Evolutionary conservation across 129 eudicot species (phyloP), one percentile per base, ranked within the genome.

Genomic region (Flaveria bidentis): DNA sequence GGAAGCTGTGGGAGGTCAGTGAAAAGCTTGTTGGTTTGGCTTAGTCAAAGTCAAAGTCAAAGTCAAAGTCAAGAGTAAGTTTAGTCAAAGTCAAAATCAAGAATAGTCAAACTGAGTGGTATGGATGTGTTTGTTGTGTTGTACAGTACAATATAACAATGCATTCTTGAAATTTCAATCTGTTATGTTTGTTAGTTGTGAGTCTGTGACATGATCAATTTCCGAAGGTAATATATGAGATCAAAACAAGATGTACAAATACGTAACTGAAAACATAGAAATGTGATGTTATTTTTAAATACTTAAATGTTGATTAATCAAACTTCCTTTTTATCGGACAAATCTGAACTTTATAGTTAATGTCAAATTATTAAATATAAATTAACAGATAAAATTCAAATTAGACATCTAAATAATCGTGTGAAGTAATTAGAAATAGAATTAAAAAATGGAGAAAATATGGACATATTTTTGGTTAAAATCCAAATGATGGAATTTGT

Each of bases 1-100:
- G 89, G 16, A 94, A 91, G 70, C 52, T 91, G 72, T 94, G 99
- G 99, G 99, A 94, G 77, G 78, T 91, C 36, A 94, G 99, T 73
- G 99, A 94, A 61, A 94, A 94, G 88, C 90, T 91, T 5, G 99
- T 94, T 76, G 97, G 96, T 70, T 83, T 91, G 87, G 92, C 90
- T 81, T 87, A 83, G 80, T 12, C 1, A 62, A 62, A 62, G 68
- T 62, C 67, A 61, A 61, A 62, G 68, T 62, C 67, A 61, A 61
- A 62, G 68, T 62, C 67, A 61, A 61, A 61, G 18, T 61, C 67
- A 61, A 61, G 67, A 75, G 47, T 61, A 50, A 13, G 14, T 49
- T 49, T 49, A 61, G 41, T 61, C 18, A 60, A 60, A 60, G 66
- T 60, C 67, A 61, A 61, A 28, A 3, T 61, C 67, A 61, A 61